Percentiles rank a stretch among this genome's conserved stretches.
Conservation (phyloP, 257 asterid genomes). For the Przewalskia tangutica region DNA sequence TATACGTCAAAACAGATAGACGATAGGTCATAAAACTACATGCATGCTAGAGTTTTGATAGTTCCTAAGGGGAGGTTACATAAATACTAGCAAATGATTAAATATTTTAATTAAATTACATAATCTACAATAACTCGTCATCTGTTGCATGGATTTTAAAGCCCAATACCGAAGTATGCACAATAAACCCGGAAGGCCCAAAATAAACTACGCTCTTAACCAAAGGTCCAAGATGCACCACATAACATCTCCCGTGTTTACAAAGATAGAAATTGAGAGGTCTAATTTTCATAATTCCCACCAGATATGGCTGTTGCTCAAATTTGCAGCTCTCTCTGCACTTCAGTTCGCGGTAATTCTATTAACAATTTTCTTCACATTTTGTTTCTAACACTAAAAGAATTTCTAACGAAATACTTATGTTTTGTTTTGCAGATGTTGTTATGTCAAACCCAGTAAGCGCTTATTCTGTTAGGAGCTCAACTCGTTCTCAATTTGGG, state of each 20-base stretch:
- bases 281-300: background rate
- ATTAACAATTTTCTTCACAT: background rate
- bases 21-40: too few species aligned
- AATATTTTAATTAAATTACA: too few species aligned
- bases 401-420: background rate
- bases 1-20: too few species aligned
- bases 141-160: background rate
- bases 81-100: too few species aligned
- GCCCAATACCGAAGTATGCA: background rate
- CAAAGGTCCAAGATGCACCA: background rate
- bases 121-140: background rate
- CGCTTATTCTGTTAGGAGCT: conserved; percentile 4
- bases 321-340: conserved; percentile 24
- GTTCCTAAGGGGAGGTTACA: too few species aligned
- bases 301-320: conserved; percentile 24
- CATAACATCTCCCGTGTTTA: background rate
- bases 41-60: too few species aligned
- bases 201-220: background rate
- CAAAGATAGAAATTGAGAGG: conserved; percentile 9
- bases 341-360: conserved; percentile 24
- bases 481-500: conserved; percentile 12
- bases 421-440: conserved; percentile 15
- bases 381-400: background rate
- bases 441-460: conserved; percentile 9
- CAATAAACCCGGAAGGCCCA: background rate